These are phyloP conservation scores for Apiotrichum mycotoxinovorans DNA, from an alignment of 1,284 basidiomycete species.

Conservation along the genomic window DNA sequence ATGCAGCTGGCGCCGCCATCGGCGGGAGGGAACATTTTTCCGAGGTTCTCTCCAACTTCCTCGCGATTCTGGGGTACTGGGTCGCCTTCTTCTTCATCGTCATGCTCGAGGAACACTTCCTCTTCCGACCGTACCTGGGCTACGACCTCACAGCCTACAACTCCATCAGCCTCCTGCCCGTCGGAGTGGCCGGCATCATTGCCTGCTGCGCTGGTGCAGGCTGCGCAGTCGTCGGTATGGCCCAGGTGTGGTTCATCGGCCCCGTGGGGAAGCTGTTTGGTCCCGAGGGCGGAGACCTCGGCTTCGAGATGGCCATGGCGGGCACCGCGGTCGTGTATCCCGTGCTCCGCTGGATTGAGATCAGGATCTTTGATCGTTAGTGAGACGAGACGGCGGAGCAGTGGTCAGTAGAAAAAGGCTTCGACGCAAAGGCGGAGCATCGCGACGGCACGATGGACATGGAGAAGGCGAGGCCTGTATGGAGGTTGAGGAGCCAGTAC, in stretches of 20 bases:
- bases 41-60: conserved; percentile 56
- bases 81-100: conserved; percentile 52
- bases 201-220: conserved; percentile 55
- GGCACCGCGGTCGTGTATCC: conserved; percentile 31
- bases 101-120: conserved; percentile 58
- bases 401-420: not conserved
- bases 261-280: conserved; percentile 55
- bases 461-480: too few species aligned
- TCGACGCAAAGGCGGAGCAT: too few species aligned
- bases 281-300: conserved; percentile 56
- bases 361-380: conserved; percentile 28
- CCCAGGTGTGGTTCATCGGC: conserved; percentile 55
- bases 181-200: conserved; percentile 58
- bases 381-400: too few species aligned
- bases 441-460: too few species aligned
- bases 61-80: conserved; percentile 57
- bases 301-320: conserved; percentile 55
- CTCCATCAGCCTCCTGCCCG: conserved; percentile 54
- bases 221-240: conserved; percentile 49
- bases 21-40: conserved; percentile 63
- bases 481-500: too few species aligned
- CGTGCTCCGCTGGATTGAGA: conserved; percentile 35
- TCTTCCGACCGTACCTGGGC: conserved; percentile 57
- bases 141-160: conserved; percentile 61
- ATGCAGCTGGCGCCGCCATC: conserved; percentile 56